Evolutionary conservation across 2,329 filamentous ascomycete genomes (phyloP).

Genomic region (Phaeosphaeriaceae sp.): DNA sequence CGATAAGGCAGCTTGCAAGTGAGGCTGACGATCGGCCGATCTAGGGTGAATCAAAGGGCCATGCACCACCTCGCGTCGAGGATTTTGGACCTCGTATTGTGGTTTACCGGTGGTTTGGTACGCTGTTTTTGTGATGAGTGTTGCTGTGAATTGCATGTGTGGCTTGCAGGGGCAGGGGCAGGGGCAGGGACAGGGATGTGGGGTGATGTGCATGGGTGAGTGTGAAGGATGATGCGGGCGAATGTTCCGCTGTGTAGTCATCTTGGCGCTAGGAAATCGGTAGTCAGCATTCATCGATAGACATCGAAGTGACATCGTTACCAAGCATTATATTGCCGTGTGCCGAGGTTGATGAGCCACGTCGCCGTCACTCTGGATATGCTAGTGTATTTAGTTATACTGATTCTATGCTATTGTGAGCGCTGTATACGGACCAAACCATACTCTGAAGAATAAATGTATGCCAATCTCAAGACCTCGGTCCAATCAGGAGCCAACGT

Average conservation of each 20-base stretch:
- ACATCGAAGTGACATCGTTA: neutral
- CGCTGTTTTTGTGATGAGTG: neutral
- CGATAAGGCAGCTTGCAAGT: neutral
- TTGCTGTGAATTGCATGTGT: neutral
- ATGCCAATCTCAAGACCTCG: neutral
- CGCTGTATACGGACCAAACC: neutral
- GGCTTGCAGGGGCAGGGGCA: neutral
- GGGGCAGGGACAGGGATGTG: neutral
- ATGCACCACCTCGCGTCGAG: neutral
- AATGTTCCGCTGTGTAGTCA: neutral
- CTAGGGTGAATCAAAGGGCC: neutral
- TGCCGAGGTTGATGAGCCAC: neutral
- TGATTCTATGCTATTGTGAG: neutral
- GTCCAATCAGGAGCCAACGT: neutral
- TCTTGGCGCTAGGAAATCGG: neutral
- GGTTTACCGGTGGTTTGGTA: neutral
- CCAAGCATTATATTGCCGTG: neutral
- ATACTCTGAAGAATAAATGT: neutral
- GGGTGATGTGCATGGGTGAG: neutral
- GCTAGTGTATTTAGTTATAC: neutral
- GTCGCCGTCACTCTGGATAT: neutral
- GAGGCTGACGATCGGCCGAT: constrained; percentile 1
- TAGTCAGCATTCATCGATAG: neutral
- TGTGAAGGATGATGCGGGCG: neutral
- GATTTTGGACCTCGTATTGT: neutral